Evolutionary conservation across 352 stramenopile genomes (phyloP).

Genomic region (Phytopythium kandeliae): DNA sequence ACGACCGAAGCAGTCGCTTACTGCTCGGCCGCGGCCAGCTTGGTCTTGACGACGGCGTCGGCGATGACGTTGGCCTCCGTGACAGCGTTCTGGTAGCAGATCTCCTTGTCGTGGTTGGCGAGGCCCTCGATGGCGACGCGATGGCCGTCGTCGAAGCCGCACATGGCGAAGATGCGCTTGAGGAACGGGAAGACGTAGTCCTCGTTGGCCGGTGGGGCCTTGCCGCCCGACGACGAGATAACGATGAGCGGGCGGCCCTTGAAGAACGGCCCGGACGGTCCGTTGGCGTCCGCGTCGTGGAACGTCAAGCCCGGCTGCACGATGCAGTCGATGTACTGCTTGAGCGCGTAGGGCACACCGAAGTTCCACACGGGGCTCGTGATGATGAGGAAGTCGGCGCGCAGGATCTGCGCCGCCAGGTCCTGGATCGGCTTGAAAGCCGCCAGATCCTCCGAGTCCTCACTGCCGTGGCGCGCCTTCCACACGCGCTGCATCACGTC

Average conservation of each 20-base stretch:
- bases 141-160: slow-evolving; percentile 59
- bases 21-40: neutral
- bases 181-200: slow-evolving; percentile 71
- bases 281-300: slow-evolving; percentile 52
- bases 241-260: slow-evolving; percentile 55
- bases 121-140: slow-evolving; percentile 61
- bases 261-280: slow-evolving; percentile 54
- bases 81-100: slow-evolving; percentile 52
- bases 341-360: slow-evolving; percentile 70
- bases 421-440: slow-evolving; percentile 63
- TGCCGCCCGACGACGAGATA: slow-evolving; percentile 70
- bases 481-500: slow-evolving; percentile 67
- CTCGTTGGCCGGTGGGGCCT: slow-evolving; percentile 41
- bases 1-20: neutral
- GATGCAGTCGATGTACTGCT: slow-evolving; percentile 83
- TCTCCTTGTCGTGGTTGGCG: slow-evolving; percentile 57
- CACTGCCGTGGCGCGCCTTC: slow-evolving; percentile 55
- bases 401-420: slow-evolving; percentile 55
- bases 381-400: slow-evolving; percentile 70
- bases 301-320: slow-evolving; percentile 68
- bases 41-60: slow-evolving; percentile 36
- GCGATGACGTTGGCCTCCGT: slow-evolving; percentile 48
- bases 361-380: slow-evolving; percentile 78
- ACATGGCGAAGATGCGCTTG: slow-evolving; percentile 74
- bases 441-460: slow-evolving; percentile 44